These are phyloP conservation scores for Aureobasidium sp. DNA, from an alignment of 2,329 filamentous ascomycete genomes.

Conservation along the genomic window DNA sequence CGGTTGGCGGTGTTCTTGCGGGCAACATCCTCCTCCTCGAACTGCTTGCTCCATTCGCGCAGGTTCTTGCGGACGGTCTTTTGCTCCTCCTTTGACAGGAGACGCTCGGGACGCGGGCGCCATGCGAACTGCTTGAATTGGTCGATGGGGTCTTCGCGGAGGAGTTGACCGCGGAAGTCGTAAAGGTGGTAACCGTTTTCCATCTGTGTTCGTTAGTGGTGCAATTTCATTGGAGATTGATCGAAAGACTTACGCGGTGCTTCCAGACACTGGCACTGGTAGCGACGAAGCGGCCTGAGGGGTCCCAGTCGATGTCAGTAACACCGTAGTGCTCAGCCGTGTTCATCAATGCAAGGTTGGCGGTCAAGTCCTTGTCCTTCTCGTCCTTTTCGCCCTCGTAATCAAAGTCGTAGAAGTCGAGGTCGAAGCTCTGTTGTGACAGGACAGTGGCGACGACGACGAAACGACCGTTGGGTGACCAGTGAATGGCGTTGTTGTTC, in stretches of 20 bases:
- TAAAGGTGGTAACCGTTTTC: slow-evolving; percentile 99
- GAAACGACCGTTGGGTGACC: slow-evolving; percentile 92
- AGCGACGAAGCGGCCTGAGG: slow-evolving; percentile 87
- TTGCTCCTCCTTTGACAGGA: slow-evolving; percentile 94
- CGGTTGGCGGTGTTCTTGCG: slow-evolving; percentile 90
- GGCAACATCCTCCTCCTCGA: slow-evolving; percentile 91
- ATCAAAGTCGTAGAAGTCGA: slow-evolving; percentile 97
- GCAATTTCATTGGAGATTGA: background rate
- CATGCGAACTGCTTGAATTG: slow-evolving; percentile 98
- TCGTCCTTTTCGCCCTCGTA: slow-evolving; percentile 96
- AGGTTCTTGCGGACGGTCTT: slow-evolving; percentile 97
- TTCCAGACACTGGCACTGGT: slow-evolving; percentile 95
- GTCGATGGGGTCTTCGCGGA: slow-evolving; percentile 86
- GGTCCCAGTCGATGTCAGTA: slow-evolving; percentile 97
- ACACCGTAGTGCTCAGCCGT: slow-evolving; percentile 93
- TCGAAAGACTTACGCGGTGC: slow-evolving; percentile 63
- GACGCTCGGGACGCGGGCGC: slow-evolving; percentile 84
- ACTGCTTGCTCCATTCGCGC: slow-evolving; percentile 88
- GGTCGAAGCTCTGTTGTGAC: slow-evolving; percentile 86
- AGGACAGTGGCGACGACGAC: slow-evolving; percentile 89
- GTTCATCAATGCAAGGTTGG: slow-evolving; percentile 92
- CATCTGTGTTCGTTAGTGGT: slow-evolving; percentile 55
- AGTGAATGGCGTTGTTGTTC: slow-evolving; percentile 99
- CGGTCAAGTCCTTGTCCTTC: slow-evolving; percentile 85
- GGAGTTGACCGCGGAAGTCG: slow-evolving; percentile 84